Base-by-base conservation (phyloP, 306 rosid species). In the Abrus precatorius region DNA sequence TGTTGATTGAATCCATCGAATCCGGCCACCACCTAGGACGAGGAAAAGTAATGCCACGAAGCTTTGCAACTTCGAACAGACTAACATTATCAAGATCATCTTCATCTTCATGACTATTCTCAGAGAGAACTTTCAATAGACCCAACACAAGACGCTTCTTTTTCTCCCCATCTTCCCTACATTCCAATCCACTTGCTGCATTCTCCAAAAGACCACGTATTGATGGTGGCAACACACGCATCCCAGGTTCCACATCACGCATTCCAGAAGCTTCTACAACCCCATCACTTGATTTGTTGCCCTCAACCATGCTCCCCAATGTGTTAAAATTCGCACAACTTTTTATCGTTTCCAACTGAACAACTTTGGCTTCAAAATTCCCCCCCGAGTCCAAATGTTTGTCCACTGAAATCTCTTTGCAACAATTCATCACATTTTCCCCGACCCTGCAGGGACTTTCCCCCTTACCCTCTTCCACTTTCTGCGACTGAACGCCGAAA, bases 11-110 rank as follows among this genome's bases (percentile, higher is more conserved):
- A 56, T 2, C 32, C 7, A 32, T 30, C 41, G 0, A 0, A 8
- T 74, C 69, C 2, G 56, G 84, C 86, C 81, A 61, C 89, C 86
- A 82, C 5, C 47, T 40, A 2, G 87, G 84, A 10, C 54, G 72
- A 27, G 90, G 88, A 69, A 89, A 89, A 41, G 30, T 79, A 59
- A 88, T 1, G 43, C 94, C 92, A 1, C 64, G 33, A 3, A 7
- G 44, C 78, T 1, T 75, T 6, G 53, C 60, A 41, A 77, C 80
- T 30, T 88, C 80, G 45, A 80, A 12, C 13, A 80, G 2, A n/a
- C 82, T 60, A 29, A 54, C 5, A 7, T 52, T 32, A 2, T 38
- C 74, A 13, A 67, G 9, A 54, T 1, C 41, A 13, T 80, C 82
- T 1, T 74, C 52, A 13, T 13, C 68, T 1, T 49, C 52, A 1